Percentiles rank a stretch among this genome's conserved stretches.
Conservation (phyloP, 139 green algal species). For the Prasinococcaceae sp. region DNA sequence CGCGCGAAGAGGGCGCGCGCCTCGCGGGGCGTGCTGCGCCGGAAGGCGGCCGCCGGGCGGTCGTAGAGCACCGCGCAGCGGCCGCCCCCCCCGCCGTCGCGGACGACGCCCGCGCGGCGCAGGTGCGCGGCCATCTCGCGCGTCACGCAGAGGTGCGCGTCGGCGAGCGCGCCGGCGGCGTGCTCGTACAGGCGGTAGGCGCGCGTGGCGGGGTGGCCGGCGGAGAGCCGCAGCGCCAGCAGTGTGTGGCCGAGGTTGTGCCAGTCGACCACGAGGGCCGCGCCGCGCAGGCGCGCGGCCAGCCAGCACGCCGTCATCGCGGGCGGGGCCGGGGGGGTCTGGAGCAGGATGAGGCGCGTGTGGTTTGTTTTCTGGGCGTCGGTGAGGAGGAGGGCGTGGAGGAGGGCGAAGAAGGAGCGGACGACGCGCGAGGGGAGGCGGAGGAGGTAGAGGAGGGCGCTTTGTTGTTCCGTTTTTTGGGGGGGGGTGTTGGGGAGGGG, state of each 20-base stretch:
- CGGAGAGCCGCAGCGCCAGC: slow-evolving; percentile 51
- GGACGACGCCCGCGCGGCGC: neutral
- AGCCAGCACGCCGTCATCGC: slow-evolving; percentile 59
- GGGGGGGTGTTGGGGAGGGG: no score
- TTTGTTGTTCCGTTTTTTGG: no score
- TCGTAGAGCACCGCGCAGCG: slow-evolving; percentile 70
- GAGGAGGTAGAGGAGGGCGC: no score
- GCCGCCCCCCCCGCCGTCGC: neutral
- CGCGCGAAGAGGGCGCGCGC: slow-evolving; percentile 25
- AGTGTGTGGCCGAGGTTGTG: slow-evolving; percentile 90
- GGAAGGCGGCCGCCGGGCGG: slow-evolving; percentile 57
- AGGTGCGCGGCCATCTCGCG: slow-evolving; percentile 58
- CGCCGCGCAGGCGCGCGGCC: slow-evolving; percentile 35
- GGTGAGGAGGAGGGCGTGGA: no score
- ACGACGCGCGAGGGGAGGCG: no score
- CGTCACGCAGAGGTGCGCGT: slow-evolving; percentile 69
- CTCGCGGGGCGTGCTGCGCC: slow-evolving; percentile 15
- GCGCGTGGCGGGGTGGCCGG: slow-evolving; percentile 28
- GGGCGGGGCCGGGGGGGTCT: slow-evolving; percentile 81
- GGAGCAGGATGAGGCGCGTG: slow-evolving; percentile 44
- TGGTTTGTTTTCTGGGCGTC: slow-evolving; percentile 30
- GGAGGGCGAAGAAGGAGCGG: no score
- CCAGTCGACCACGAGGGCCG: slow-evolving; percentile 78
- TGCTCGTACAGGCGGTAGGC: slow-evolving; percentile 43
- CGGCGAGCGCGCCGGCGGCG: neutral